Conservation (phyloP, 345 rosid genomes). For the Aethionema arabicum region DNA sequence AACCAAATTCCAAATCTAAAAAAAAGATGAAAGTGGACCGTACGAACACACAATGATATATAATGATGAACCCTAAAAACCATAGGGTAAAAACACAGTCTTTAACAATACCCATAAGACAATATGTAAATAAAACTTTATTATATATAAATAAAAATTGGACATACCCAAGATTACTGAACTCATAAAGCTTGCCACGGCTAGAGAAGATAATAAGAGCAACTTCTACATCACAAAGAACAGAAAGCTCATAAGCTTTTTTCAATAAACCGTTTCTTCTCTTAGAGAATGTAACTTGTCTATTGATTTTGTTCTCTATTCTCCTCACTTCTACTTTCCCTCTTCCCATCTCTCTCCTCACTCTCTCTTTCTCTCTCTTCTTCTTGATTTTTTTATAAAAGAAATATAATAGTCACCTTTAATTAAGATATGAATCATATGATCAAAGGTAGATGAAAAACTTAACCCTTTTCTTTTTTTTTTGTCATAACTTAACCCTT, state of each 20-base stretch:
- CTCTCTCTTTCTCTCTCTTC: slow-evolving; percentile 17
- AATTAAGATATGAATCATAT: too few relatives aligned
- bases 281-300: slow-evolving; percentile 87
- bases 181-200: slow-evolving; percentile 84
- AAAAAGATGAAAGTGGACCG: slow-evolving; percentile 21
- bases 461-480: too few relatives aligned
- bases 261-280: slow-evolving; percentile 73
- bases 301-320: slow-evolving; percentile 85
- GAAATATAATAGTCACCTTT: not conserved
- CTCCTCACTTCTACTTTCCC: slow-evolving; percentile 89
- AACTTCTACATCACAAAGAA: slow-evolving; percentile 80
- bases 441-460: too few relatives aligned
- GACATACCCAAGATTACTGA: slow-evolving; percentile 62
- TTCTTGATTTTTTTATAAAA: slow-evolving; percentile 11
- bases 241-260: slow-evolving; percentile 87
- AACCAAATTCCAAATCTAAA: not conserved
- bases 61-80: slow-evolving; percentile 31
- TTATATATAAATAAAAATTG: not conserved
- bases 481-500: too few relatives aligned
- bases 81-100: slow-evolving; percentile 23
- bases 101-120: slow-evolving; percentile 27
- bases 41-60: slow-evolving; percentile 16
- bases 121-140: slow-evolving; percentile 10
- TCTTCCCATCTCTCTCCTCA: slow-evolving; percentile 60
- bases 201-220: slow-evolving; percentile 87